Evolutionary conservation across 495 filamentous ascomycete genomes (phyloP).

Genomic region (Neurospora hispaniola): DNA sequence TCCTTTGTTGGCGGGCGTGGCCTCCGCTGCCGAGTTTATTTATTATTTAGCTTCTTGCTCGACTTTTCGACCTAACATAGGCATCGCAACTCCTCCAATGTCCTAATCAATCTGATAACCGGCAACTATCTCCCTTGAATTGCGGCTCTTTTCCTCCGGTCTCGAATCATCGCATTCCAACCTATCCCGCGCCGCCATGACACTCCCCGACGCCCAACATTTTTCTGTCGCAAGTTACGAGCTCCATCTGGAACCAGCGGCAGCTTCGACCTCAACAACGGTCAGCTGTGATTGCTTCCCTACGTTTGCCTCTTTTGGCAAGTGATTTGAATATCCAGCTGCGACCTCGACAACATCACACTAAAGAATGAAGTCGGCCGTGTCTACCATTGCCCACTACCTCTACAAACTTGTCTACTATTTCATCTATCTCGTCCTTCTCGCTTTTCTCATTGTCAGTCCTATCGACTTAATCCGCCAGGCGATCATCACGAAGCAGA

Average conservation of each 20-base stretch:
- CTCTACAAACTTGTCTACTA: slow-evolving; percentile 75
- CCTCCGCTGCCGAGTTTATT: not conserved
- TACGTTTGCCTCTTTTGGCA: not conserved
- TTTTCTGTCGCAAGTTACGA: slow-evolving; percentile 1
- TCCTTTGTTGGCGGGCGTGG: not conserved
- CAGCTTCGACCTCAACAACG: not conserved
- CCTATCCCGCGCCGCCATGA: slow-evolving; percentile 6
- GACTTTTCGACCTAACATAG: not conserved
- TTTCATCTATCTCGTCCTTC: slow-evolving; percentile 60
- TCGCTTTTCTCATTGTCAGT: slow-evolving; percentile 65
- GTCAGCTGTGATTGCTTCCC: not conserved
- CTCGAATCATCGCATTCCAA: not conserved
- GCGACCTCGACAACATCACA: not conserved
- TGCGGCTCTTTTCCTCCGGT: not conserved
- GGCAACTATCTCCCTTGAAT: not conserved
- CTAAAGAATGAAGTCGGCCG: slow-evolving; percentile 19
- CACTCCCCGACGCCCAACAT: not conserved
- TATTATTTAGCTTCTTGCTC: not conserved
- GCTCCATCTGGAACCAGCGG: slow-evolving; percentile 1
- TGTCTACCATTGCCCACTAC: slow-evolving; percentile 51
- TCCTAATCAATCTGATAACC: not conserved
- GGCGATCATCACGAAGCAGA: slow-evolving; percentile 48
- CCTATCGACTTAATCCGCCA: slow-evolving; percentile 79
- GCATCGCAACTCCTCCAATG: not conserved
- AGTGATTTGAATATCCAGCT: not conserved